Evolutionary conservation across 306 rosid genomes (phyloP).

Genomic region (Malus sylvestris): DNA sequence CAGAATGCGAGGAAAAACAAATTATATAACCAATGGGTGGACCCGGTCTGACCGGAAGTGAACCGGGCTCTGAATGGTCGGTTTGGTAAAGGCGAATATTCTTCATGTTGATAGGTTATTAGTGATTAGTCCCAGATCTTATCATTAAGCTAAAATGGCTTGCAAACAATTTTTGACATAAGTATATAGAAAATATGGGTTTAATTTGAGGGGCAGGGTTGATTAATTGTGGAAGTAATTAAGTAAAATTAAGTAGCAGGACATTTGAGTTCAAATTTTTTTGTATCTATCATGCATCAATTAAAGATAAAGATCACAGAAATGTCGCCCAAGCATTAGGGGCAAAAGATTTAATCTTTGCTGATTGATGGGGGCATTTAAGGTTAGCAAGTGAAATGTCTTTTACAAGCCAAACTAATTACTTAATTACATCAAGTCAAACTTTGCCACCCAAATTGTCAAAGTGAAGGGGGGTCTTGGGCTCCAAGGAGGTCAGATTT

Average conservation of each 20-base stretch:
- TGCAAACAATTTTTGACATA: background rate
- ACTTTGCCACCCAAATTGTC: background rate
- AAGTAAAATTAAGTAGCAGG: background rate
- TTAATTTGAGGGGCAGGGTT: background rate
- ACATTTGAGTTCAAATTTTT: background rate
- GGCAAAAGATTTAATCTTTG: too few relatives aligned
- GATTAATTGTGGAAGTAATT: background rate
- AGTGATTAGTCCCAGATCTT: background rate
- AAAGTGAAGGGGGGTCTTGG: background rate
- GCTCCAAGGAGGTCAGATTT: background rate
- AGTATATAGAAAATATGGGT: background rate
- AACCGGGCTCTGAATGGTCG: constrained; percentile 1
- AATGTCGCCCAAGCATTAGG: too few relatives aligned
- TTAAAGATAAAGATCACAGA: too few relatives aligned
- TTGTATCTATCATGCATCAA: accelerated
- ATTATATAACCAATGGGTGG: constrained; percentile 20
- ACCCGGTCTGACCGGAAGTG: constrained; percentile 10
- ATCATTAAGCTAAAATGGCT: background rate
- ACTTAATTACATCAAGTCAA: background rate
- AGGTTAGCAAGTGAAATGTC: background rate
- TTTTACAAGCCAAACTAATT: background rate
- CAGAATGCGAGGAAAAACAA: constrained; percentile 20
- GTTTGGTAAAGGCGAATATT: background rate
- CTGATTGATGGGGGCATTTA: background rate
- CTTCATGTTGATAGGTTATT: background rate